Conservation (phyloP, 768 basidiomycete species). For the Termitomyces sp. region DNA sequence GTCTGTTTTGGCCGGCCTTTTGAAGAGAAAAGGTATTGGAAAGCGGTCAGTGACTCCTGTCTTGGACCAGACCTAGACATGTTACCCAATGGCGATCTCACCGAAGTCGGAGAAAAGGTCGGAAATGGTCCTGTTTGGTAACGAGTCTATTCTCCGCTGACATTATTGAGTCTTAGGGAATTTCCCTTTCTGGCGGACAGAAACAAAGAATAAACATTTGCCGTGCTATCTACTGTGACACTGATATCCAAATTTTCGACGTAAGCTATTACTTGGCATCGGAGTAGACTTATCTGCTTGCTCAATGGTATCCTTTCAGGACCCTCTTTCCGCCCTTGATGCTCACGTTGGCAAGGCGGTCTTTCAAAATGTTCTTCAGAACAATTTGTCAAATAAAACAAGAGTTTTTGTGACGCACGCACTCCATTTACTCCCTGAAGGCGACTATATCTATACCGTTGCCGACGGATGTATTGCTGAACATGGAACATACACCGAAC, state of each 20-base stretch:
- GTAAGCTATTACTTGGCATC: slow-evolving; percentile 17
- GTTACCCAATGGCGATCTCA: slow-evolving; percentile 71
- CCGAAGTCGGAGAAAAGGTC: slow-evolving; percentile 76
- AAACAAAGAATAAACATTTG: slow-evolving; percentile 81
- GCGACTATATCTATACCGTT: slow-evolving; percentile 81
- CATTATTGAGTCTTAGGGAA: slow-evolving; percentile 42
- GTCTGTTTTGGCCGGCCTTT: slow-evolving; percentile 81
- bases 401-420: slow-evolving; percentile 89
- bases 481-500: slow-evolving; percentile 69
- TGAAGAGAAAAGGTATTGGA: slow-evolving; percentile 79
- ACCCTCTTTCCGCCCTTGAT: slow-evolving; percentile 87
- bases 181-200: slow-evolving; percentile 80
- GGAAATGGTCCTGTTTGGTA: background rate
- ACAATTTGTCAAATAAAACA: slow-evolving; percentile 61
- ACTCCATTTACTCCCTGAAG: slow-evolving; percentile 81
- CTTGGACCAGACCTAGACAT: slow-evolving; percentile 76
- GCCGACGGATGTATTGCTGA: slow-evolving; percentile 75
- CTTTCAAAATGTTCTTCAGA: slow-evolving; percentile 77
- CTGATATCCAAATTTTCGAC: slow-evolving; percentile 86
- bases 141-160: background rate
- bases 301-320: slow-evolving; percentile 28
- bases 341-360: slow-evolving; percentile 87
- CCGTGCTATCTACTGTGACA: slow-evolving; percentile 79
- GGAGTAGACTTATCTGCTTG: background rate
- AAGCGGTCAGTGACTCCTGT: slow-evolving; percentile 70